Percentiles rank a stretch among this genome's conserved stretches.
These are phyloP conservation scores for Ganoderma resinaceum DNA, from an alignment of 1,284 basidiomycete genomes.

Conservation along the genomic window DNA sequence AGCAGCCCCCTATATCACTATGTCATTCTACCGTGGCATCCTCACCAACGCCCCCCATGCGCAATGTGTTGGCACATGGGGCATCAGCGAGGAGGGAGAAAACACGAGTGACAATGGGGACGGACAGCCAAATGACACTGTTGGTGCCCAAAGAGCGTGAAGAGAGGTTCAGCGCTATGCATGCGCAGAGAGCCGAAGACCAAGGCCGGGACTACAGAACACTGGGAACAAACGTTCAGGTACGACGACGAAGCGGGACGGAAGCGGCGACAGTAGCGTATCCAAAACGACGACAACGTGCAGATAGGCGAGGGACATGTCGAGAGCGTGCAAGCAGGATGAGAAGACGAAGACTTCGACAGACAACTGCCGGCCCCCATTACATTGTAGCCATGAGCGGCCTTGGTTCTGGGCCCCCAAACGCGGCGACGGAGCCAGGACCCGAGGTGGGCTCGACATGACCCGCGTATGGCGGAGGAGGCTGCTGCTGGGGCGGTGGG, in stretches of 20 bases:
- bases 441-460: conserved; percentile 11
- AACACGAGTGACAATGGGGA: conserved; percentile 9
- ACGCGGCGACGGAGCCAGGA: conserved; percentile 21
- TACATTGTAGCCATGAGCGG: conserved; percentile 32
- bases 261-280: background rate
- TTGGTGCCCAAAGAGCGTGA: conserved; percentile 33
- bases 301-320: background rate
- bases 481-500: conserved; percentile 8
- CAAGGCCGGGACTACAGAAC: conserved; percentile 2
- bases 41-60: background rate
- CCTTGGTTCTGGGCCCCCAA: conserved; percentile 30
- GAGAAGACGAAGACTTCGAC: background rate
- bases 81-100: background rate
- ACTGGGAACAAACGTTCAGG: background rate
- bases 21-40: background rate
- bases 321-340: background rate
- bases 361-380: conserved; percentile 6
- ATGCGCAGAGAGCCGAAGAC: conserved; percentile 10
- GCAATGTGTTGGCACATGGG: background rate
- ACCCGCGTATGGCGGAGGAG: conserved; percentile 11
- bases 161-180: conserved; percentile 32
- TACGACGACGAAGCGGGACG: background rate
- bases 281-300: conserved; percentile 8
- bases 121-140: conserved; percentile 20
- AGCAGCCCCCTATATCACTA: conserved; percentile 4